Base-by-base conservation (phyloP, 2,329 filamentous ascomycete species). In the Neonectria coccinea region DNA sequence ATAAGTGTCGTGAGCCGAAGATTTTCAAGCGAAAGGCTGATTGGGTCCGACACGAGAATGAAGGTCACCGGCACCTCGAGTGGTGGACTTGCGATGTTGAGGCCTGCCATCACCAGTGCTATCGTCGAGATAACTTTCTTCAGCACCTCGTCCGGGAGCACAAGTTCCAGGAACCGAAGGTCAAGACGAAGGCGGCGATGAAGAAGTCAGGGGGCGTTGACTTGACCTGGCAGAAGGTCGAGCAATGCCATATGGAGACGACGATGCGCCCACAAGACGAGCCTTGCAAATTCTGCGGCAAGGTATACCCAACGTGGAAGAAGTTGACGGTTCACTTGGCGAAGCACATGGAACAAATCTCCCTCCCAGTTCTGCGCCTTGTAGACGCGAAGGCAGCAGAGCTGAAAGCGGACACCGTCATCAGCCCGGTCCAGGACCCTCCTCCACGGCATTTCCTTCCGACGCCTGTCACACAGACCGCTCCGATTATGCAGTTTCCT, bases 11-110 rank as follows among this genome's bases (percentile, higher is more conserved):
- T 9, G 93, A 97, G 52, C 89, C 92, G 18, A 97, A 97, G 79
- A 94, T 93, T 39, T 97, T 97, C 83, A 97, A 97, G 80, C 88
- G 94, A 52, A 97, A 97, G 79, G 94, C 94, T 14, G 94, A 97
- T 76, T 97, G 94, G 94, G 93, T 97, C 22, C 88, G 94, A 31
- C 94, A 97, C 74, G 94, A 97, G 76, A 97, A 95, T 71, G 94
- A 97, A 79, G 89, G 92, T 27, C 94, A 97, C 76, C 88, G 94
- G 25, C 93, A 97, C 68, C 82, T 97, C 3, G 94, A 97, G 74
- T 96, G 92, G 89, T 97, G 94, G 94, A 89, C 86, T 6, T 97
- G 94, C 75, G 89, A 92, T 65, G 87, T 94, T 20, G 86, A 90
- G 5, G 93, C 95, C 67, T 97, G 94, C 78, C 85, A 83, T 9